Evolutionary conservation across 805 yeast species (phyloP).

Genomic region (Saccharomycopsis fermentans): DNA sequence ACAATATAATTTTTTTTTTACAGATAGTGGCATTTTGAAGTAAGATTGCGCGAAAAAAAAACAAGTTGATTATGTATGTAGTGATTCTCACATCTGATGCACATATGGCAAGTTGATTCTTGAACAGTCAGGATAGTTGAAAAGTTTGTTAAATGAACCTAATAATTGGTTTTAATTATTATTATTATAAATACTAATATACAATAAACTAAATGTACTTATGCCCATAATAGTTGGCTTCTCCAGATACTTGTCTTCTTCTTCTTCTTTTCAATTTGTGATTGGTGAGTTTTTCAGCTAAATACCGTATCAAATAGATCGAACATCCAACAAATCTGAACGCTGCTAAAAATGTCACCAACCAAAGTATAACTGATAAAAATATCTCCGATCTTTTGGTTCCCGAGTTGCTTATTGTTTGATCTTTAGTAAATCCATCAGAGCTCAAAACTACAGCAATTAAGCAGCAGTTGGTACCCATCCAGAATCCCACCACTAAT

Average conservation of each 20-base stretch:
- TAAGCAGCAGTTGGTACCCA: slow-evolving; percentile 72
- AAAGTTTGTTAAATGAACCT: too few relatives aligned
- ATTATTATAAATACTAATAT: background rate
- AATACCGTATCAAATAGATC: slow-evolving; percentile 35
- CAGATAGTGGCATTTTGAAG: background rate
- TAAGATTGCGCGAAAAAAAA: background rate
- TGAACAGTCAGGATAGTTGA: background rate
- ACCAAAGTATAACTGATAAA: slow-evolving; percentile 80
- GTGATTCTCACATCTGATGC: background rate
- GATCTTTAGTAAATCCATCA: slow-evolving; percentile 43
- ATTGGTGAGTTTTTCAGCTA: background rate
- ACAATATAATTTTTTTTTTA: background rate
- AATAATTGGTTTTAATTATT: too few relatives aligned
- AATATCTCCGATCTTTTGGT: slow-evolving; percentile 49
- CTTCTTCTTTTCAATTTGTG: background rate
- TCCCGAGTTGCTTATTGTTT: slow-evolving; percentile 13
- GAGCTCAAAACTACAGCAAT: slow-evolving; percentile 76
- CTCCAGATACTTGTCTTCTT: background rate
- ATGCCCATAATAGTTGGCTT: background rate
- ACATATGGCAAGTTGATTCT: background rate
- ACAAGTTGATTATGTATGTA: background rate
- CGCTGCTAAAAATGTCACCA: slow-evolving; percentile 83
- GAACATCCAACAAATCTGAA: slow-evolving; percentile 72
- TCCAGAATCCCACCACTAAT: slow-evolving; percentile 81
- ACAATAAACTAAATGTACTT: background rate